phyloP scores from a whole-genome alignment of 2,329 filamentous ascomycete genomes.

The Nothopassalora personata region DNA sequence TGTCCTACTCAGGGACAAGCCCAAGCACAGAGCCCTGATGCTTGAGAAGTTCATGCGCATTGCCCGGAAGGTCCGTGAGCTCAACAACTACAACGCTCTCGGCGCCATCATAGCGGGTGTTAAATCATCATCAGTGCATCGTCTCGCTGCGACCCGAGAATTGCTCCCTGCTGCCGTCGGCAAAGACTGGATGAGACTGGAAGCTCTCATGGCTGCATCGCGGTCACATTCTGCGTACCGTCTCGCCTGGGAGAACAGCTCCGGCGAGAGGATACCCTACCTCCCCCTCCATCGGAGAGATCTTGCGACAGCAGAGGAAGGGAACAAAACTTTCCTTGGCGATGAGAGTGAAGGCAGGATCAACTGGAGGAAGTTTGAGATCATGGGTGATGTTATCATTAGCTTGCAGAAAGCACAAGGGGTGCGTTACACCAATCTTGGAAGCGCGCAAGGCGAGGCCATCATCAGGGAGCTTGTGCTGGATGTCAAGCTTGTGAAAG shows the following conservation, averaged over 20 bases:
- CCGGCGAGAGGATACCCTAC: conserved; percentile 84
- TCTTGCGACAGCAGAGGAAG: conserved; percentile 85
- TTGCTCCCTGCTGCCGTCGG: conserved; percentile 66
- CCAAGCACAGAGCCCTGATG: conserved; percentile 86
- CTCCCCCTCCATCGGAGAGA: conserved; percentile 85
- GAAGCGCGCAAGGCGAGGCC: conserved; percentile 53
- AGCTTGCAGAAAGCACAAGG: conserved; percentile 90
- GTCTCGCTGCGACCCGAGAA: conserved; percentile 72
- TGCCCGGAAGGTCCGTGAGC: conserved; percentile 72
- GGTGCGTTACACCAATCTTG: conserved; percentile 67
- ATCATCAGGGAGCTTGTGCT: conserved; percentile 69
- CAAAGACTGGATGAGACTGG: conserved; percentile 81
- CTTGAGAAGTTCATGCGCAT: conserved; percentile 95
- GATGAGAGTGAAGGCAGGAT: conserved; percentile 52
- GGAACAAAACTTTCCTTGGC: conserved; percentile 82
- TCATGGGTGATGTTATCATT: conserved; percentile 85
- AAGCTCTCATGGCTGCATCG: conserved; percentile 86
- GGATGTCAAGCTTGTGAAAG: conserved; percentile 72
- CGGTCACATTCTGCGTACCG: conserved; percentile 93
- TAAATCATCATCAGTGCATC: conserved; percentile 79
- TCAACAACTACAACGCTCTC: conserved; percentile 96
- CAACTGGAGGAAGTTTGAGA: conserved; percentile 98
- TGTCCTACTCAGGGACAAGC: conserved; percentile 79
- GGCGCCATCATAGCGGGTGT: conserved; percentile 92
- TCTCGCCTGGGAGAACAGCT: conserved; percentile 95